These are phyloP conservation scores for Onygena corvina DNA, from an alignment of 2,329 filamentous ascomycete species.

Conservation along the genomic window DNA sequence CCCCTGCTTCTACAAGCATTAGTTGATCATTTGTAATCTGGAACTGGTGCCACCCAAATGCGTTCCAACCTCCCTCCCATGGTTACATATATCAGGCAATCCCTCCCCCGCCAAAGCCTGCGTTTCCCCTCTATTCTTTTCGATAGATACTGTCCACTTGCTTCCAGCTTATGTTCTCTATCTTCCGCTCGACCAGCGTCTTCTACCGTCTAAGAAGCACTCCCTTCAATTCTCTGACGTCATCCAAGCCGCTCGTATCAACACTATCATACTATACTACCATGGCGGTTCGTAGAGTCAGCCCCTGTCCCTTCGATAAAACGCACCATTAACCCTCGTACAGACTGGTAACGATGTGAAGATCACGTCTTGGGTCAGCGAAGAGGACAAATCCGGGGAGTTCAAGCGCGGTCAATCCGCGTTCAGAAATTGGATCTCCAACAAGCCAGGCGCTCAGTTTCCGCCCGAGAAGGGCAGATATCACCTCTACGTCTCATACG, in stretches of 20 bases:
- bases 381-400: conserved; percentile 67
- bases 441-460: conserved; percentile 58
- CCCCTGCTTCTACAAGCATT: not conserved
- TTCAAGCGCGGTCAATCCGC: conserved; percentile 79
- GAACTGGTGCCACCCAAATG: not conserved
- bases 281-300: conserved; percentile 12
- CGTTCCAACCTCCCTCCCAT: not conserved
- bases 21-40: not conserved
- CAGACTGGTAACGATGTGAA: conserved; percentile 27
- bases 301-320: not conserved
- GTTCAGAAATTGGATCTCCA: conserved; percentile 71
- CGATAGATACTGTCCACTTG: not conserved
- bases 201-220: conserved; percentile 8
- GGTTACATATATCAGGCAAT: not conserved
- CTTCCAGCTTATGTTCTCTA: not conserved
- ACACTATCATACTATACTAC: not conserved
- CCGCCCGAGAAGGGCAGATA: conserved; percentile 81
- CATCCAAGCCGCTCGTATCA: conserved; percentile 11
- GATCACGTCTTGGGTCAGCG: conserved; percentile 76
- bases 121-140: not conserved
- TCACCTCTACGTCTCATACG: conserved; percentile 89
- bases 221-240: conserved; percentile 9
- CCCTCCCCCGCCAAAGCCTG: not conserved
- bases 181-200: not conserved
- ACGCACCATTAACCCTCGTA: not conserved